Conservation (phyloP, 129 eudicot genomes). For the Lonicera japonica region DNA sequence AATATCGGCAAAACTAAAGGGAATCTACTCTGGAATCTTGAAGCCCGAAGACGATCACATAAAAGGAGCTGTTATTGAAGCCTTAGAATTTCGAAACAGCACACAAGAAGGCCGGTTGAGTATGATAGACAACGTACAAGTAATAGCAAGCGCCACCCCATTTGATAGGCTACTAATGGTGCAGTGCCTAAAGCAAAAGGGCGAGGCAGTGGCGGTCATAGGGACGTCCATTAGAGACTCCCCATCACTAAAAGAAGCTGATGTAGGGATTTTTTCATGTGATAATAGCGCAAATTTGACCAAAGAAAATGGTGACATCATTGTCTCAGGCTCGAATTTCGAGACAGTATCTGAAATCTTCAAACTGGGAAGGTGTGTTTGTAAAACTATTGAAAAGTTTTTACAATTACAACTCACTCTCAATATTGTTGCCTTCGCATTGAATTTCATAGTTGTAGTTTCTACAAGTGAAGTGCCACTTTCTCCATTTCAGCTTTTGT, state of each 20-base stretch:
- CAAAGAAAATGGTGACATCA: slow-evolving; percentile 4
- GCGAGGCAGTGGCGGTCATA: slow-evolving; percentile 14
- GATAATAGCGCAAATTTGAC: neutral
- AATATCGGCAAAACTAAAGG: slow-evolving; percentile 17
- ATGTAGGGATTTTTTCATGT: slow-evolving; percentile 11
- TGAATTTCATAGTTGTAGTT: slow-evolving; percentile 8
- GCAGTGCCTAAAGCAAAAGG: slow-evolving; percentile 18
- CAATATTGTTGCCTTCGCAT: slow-evolving; percentile 13
- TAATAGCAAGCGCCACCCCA: slow-evolving; percentile 16
- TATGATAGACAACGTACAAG: slow-evolving; percentile 2
- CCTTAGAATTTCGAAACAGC: slow-evolving; percentile 16
- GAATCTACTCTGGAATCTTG: slow-evolving; percentile 15
- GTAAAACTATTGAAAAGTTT: slow-evolving; percentile 8
- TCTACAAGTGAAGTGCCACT: slow-evolving; percentile 7
- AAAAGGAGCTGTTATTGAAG: slow-evolving; percentile 7
- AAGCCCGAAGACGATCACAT: slow-evolving; percentile 3
- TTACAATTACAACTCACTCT: slow-evolving; percentile 10
- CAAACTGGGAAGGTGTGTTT: slow-evolving; percentile 17
- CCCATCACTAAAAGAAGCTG: slow-evolving; percentile 16
- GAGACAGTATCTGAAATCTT: neutral
- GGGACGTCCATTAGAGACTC: slow-evolving; percentile 11
- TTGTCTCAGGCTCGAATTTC: neutral
- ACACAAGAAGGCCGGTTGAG: slow-evolving; percentile 8
- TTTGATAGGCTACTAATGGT: slow-evolving; percentile 16
- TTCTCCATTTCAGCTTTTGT: slow-evolving; percentile 17